These are phyloP conservation scores for Fraxinus quadrangulata DNA, from an alignment of 257 asterid genomes.

Conservation along the genomic window DNA sequence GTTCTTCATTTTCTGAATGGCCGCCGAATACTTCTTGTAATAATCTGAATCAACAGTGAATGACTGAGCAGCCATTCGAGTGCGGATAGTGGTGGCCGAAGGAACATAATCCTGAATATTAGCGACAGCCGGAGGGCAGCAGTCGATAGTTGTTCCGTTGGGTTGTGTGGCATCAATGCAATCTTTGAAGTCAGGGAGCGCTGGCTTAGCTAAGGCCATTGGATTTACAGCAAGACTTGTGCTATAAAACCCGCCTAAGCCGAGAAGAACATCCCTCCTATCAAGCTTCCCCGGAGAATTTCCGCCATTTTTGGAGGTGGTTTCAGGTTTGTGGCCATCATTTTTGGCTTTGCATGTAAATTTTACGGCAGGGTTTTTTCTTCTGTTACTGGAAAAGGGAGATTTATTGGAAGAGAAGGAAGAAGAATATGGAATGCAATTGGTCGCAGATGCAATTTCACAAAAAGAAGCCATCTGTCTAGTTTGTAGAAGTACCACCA, in stretches of 20 bases:
- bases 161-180: conserved; percentile 9
- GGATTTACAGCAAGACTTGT: not conserved
- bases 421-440: too few species aligned
- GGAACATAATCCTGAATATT: not conserved
- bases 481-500: not conserved
- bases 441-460: not conserved
- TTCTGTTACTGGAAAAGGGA: not conserved
- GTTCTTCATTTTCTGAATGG: conserved; percentile 21
- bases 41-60: not conserved
- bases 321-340: too few species aligned
- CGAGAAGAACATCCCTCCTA: not conserved
- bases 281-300: not conserved
- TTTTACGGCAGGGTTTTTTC: too few species aligned
- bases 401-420: not conserved
- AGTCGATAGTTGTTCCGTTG: conserved; percentile 1
- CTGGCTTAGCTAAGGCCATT: not conserved
- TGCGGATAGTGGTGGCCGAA: not conserved
- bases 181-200: conserved; percentile 9
- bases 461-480: not conserved
- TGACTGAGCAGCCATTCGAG: conserved; percentile 21
- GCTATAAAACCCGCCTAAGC: not conserved
- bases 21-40: conserved; percentile 8
- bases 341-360: not conserved
- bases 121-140: not conserved
- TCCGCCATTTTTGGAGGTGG: not conserved